These are phyloP conservation scores for Furcasterigmium sp. DNA, from an alignment of 2,329 filamentous ascomycete species.

Conservation along the genomic window DNA sequence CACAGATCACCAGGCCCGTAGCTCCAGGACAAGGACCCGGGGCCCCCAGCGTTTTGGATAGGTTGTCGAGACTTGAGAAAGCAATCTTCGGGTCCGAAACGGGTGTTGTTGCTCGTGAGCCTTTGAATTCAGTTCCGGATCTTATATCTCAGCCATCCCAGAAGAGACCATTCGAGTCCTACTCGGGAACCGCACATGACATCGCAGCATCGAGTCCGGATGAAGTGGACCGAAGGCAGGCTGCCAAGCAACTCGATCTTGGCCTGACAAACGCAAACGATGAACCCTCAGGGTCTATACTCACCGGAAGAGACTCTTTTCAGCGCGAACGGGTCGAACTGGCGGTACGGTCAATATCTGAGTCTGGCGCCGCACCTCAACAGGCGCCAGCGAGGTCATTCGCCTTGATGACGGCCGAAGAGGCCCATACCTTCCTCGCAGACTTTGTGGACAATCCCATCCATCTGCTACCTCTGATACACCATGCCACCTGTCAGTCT, in stretches of 20 bases:
- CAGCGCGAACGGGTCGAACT: background rate
- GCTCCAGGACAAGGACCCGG: background rate
- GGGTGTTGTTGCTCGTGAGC: too few relatives aligned
- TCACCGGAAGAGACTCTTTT: too few relatives aligned
- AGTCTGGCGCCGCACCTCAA: background rate
- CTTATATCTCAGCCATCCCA: too few relatives aligned
- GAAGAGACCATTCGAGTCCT: too few relatives aligned
- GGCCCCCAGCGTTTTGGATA: constrained; percentile 14
- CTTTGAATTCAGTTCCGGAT: background rate
- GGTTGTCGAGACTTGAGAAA: constrained; percentile 19
- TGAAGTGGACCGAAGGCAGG: background rate
- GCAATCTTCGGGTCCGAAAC: constrained; percentile 16
- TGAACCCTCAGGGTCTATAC: background rate
- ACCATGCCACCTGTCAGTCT: constrained; percentile 15
- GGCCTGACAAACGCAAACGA: background rate
- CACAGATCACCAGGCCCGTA: background rate
- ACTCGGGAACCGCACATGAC: too few relatives aligned
- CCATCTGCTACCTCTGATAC: constrained; percentile 18
- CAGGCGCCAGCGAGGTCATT: background rate
- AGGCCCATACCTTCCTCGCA: constrained; percentile 18
- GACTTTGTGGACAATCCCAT: constrained; percentile 21
- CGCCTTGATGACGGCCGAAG: constrained; percentile 15
- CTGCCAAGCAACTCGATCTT: background rate
- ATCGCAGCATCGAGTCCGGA: background rate
- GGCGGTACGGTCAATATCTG: background rate